Conservation (phyloP, 108 stramenopile species). For the Skeletonema marinoi region DNA sequence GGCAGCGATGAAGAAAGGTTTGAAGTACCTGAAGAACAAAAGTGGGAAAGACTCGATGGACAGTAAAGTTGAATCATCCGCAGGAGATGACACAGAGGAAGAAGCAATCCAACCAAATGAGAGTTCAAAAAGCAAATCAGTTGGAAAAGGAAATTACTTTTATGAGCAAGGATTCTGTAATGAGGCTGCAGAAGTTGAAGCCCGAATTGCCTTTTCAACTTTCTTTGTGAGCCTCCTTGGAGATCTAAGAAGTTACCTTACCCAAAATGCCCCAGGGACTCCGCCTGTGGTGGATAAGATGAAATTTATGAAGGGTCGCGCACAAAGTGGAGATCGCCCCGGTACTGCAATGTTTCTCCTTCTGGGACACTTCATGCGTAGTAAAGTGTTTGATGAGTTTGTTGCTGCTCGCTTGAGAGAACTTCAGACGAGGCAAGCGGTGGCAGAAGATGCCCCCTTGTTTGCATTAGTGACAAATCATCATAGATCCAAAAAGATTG, state of each 20-base stretch:
- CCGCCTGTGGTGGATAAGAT: conserved; percentile 41
- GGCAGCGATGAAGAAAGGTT: conserved; percentile 41
- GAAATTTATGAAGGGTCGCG: conserved; percentile 46
- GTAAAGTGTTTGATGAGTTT: conserved; percentile 36
- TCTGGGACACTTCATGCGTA: conserved; percentile 27
- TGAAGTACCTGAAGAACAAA: conserved; percentile 36
- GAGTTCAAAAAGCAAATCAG: conserved; percentile 12
- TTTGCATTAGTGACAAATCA: conserved; percentile 37
- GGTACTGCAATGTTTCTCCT: conserved; percentile 48
- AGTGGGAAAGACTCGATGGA: conserved; percentile 11
- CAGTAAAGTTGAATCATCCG: conserved; percentile 5
- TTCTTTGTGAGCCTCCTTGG: conserved; percentile 54
- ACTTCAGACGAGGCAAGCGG: conserved; percentile 21
- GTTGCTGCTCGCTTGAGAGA: conserved; percentile 34
- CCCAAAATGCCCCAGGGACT: conserved; percentile 26
- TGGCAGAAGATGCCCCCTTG: conserved; percentile 48
- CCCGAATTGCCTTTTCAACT: conserved; percentile 41
- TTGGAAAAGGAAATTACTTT: conserved; percentile 40
- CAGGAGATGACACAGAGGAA: conserved; percentile 18
- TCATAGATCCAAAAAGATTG: conserved; percentile 46
- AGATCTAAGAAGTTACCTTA: conserved; percentile 44
- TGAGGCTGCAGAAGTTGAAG: conserved; percentile 50
- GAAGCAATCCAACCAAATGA: conserved; percentile 7
- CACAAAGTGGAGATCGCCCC: conserved; percentile 29
- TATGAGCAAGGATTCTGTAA: conserved; percentile 39